Conservation (phyloP, 179 eudicot genomes). For the Spinacia oleracea region DNA sequence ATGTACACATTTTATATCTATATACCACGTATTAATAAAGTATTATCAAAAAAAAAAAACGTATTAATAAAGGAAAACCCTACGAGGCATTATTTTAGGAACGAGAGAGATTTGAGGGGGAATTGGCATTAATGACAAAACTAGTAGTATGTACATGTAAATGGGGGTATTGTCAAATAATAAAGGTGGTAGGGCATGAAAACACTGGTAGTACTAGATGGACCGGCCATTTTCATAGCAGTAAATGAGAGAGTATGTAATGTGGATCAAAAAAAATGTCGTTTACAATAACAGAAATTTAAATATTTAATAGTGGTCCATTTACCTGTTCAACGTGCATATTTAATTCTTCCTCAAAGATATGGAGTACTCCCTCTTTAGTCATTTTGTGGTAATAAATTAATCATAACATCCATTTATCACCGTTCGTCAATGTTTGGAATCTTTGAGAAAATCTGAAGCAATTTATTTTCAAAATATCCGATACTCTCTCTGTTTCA, state of each 20-base stretch:
- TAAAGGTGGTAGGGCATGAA: not conserved
- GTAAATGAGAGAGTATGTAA: constrained; percentile 22
- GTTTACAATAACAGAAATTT: constrained; percentile 13
- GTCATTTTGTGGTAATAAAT: too few relatives aligned
- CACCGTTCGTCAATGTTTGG: too few relatives aligned
- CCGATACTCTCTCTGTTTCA: too few relatives aligned
- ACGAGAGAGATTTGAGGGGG: not conserved
- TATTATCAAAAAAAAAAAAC: too few relatives aligned
- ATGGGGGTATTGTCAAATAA: constrained; percentile 12
- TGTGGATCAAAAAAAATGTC: constrained; percentile 16
- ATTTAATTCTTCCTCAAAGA: constrained; percentile 9
- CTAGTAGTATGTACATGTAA: constrained; percentile 10
- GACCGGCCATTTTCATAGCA: constrained; percentile 13
- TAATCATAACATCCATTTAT: too few relatives aligned
- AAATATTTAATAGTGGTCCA: constrained; percentile 18
- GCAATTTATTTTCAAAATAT: too few relatives aligned
- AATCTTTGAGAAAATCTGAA: too few relatives aligned
- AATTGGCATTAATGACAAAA: constrained; percentile 14
- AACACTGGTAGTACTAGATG: constrained; percentile 3
- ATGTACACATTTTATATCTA: too few relatives aligned
- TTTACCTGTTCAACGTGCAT: constrained; percentile 20
- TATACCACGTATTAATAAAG: too few relatives aligned
- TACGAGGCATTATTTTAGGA: too few relatives aligned
- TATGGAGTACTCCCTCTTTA: too few relatives aligned
- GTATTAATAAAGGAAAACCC: too few relatives aligned